Base-by-base conservation (phyloP, 1,284 basidiomycete genomes). In the Ustilago nuda region DNA sequence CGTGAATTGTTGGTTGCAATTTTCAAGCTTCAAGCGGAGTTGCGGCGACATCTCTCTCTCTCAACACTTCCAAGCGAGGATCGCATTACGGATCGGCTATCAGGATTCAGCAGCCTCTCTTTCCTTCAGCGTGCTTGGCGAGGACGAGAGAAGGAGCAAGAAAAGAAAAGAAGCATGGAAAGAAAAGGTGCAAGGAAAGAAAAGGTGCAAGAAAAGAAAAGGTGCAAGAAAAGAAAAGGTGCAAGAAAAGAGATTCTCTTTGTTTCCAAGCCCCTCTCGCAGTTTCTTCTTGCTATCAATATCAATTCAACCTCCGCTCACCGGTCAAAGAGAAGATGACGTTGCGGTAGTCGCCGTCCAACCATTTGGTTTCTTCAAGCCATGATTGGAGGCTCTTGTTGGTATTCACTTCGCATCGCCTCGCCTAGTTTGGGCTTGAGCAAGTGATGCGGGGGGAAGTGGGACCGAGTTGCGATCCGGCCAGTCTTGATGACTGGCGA, bases 51-150 rank as follows among this genome's bases (percentile, higher is more conserved):
- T 33, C 17, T 37, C 37, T 12, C 4, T 9, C 32, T 32, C 32
- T 19, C 23, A 15, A 8, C 27, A 12, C 17, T 19, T 37, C 12
- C 56, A 71, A 66, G 62, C 63, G 63, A 66, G 57, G 63, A 66
- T 66, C 56, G 69, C 69, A 62, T 23, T 23, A 30, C 8, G 39
- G 59, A 65, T 65, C 55, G 54, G 55, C 62, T n/a, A 9, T 43
- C 54, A 43, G 23, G 23, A 32, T 54, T 41, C 43, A 51, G 23
- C 37, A 36, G 32, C 41, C 43, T 17, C 30, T 54, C 46, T 37
- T 17, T 32, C n/a, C 23, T 17, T 41, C 39, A 13, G 19, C 45
- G 2, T 23, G 45, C 13, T 30, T 48, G 11, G 45, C n/a, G 9
- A 48, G 19, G 19, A 48, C 2, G 17, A n/a, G 51, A 13, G 11